Evolutionary conservation across 176 grass and related monocot genomes (phyloP).

Genomic region (Oropetium thomaeum): DNA sequence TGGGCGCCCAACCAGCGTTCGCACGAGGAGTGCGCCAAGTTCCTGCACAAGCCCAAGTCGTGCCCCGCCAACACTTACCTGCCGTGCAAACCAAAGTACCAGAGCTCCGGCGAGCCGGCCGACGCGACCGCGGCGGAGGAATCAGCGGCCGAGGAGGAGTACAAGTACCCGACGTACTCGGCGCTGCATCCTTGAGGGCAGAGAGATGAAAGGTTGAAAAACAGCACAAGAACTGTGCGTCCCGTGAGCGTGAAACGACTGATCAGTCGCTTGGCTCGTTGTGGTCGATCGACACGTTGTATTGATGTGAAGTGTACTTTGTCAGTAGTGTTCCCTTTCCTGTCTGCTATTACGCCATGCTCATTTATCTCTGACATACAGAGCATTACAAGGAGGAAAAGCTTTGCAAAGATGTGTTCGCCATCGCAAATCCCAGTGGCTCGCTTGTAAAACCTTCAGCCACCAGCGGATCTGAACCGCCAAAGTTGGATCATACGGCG

Average conservation of each 20-base stretch:
- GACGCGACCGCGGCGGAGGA: background rate
- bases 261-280: conserved; percentile 25
- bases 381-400: too few species aligned
- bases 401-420: too few species aligned
- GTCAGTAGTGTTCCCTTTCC: background rate
- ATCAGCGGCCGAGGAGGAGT: background rate
- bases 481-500: too few species aligned
- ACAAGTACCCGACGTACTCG: conserved; percentile 43
- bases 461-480: too few species aligned
- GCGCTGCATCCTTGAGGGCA: conserved; percentile 40
- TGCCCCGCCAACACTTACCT: conserved; percentile 50
- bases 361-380: background rate
- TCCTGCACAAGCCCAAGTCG: conserved; percentile 35
- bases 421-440: too few species aligned
- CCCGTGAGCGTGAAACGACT: conserved; percentile 28
- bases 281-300: conserved; percentile 7
- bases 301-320: conserved; percentile 23
- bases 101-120: background rate
- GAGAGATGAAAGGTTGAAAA: background rate
- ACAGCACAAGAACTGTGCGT: background rate
- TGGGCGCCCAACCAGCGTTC: conserved; percentile 62
- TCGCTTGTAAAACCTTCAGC: too few species aligned
- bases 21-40: conserved; percentile 65
- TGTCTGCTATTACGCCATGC: background rate
- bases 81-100: conserved; percentile 37